Percentiles rank a stretch among this genome's conserved stretches.
These are phyloP conservation scores for Pisolithus marmoratus DNA, from an alignment of 768 basidiomycete genomes.

Conservation along the genomic window DNA sequence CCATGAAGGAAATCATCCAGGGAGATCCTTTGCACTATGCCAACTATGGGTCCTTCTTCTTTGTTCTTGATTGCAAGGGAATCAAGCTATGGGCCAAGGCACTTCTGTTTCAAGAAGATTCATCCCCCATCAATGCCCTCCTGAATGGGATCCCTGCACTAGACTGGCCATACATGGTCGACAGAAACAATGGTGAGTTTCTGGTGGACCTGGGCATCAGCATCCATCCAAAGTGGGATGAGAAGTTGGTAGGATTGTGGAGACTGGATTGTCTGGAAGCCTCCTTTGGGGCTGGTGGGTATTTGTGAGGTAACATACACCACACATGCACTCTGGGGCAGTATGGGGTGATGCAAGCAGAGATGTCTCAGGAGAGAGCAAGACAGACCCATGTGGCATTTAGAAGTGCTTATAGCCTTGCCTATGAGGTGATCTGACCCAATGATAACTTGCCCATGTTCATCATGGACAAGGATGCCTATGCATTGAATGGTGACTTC, in stretches of 20 bases:
- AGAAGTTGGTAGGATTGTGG: slow-evolving; percentile 2
- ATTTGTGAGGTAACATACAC: background rate
- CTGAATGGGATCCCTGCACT: too few species aligned
- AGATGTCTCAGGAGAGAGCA: slow-evolving; percentile 5
- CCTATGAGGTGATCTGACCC: slow-evolving; percentile 8
- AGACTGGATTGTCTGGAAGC: slow-evolving; percentile 4
- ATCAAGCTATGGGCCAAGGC: too few species aligned
- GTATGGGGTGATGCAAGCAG: slow-evolving; percentile 13
- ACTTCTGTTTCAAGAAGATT: too few species aligned
- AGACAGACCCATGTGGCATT: slow-evolving; percentile 9
- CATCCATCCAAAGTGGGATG: background rate
- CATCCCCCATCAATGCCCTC: too few species aligned
- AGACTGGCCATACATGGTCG: too few species aligned
- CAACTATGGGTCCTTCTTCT: too few species aligned
- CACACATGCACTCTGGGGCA: slow-evolving; percentile 4
- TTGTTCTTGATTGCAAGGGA: too few species aligned
- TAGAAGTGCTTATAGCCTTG: background rate
- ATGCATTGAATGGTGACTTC: background rate
- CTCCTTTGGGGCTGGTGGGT: slow-evolving; percentile 8
- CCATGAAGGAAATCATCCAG: too few species aligned
- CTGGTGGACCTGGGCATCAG: too few species aligned
- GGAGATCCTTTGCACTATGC: too few species aligned
- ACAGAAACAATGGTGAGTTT: too few species aligned
- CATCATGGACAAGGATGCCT: slow-evolving; percentile 1
- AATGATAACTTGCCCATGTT: slow-evolving; percentile 5